Evolutionary conservation across 331 rosid genomes (phyloP), one percentile per base, ranked within the genome.

Genomic region (Telfairia occidentalis): DNA sequence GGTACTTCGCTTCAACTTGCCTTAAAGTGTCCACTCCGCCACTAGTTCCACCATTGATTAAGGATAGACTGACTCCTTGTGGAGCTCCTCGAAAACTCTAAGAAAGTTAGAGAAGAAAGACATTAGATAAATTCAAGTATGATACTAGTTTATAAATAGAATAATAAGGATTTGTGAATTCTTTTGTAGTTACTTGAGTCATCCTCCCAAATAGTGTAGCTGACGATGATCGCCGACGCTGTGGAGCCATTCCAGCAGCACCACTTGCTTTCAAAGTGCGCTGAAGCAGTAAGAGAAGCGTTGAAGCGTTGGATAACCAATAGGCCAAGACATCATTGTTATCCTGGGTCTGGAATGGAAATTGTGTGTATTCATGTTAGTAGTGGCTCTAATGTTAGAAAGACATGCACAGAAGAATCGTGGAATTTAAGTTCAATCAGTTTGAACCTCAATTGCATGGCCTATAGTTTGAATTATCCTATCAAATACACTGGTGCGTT

Each of bases 231-330:
- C 98, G 87, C 54, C 98, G 90, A 69, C 98, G 90, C 42, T 90
- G 98, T 59, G 98, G 98, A 71, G 98, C 91, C 88, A 92, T 82
- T 91, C 92, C 90, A 78, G 98, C 98, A 34, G 98, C 98, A 76
- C 98, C 98, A 79, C 87, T 92, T 77, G 97, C 98, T 83, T 92
- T 92, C 29, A 92, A 91, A 7, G 98, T 92, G 78, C 92, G 97
- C 81, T 92, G 98, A 79, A 92, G 98, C 57, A 92, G 89, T 83
- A 90, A 79, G 77, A 92, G 78, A 82, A 92, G 88, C 73, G 98
- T 92, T 23, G 98, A 92, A 78, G 98, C 87, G 77, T 92, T 92
- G 71, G 92, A 87, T 71, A 92, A 85, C 98, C 98, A 92, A 84
- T 92, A 92, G 18, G 96, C 93, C 78, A 92, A 85, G 53, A 83